Conservation (phyloP, 1,284 basidiomycete genomes). For the Sutorius eximius region DNA sequence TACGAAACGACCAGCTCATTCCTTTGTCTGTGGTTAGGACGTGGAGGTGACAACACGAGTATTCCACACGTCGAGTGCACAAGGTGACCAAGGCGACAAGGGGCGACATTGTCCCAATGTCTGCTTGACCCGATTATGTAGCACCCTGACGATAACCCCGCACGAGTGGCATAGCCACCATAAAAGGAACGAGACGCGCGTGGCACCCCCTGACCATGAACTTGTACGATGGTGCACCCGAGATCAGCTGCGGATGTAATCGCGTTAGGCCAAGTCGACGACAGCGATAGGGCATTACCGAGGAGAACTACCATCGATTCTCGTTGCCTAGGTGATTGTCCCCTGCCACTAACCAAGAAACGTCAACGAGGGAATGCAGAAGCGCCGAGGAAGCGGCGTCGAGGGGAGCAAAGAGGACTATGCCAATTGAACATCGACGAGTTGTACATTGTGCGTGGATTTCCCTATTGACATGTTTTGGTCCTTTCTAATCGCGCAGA, state of each 20-base stretch:
- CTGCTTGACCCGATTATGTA: constrained; percentile 28
- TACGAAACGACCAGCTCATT: not conserved
- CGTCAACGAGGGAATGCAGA: constrained; percentile 1
- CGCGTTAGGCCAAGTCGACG: not conserved
- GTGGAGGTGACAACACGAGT: constrained; percentile 71
- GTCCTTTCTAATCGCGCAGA: not conserved
- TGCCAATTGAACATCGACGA: constrained; percentile 18
- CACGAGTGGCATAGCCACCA: constrained; percentile 48
- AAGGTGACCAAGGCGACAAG: constrained; percentile 37
- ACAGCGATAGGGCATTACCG: not conserved
- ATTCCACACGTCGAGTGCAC: constrained; percentile 62
- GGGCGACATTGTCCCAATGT: not conserved
- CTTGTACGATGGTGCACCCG: constrained; percentile 12
- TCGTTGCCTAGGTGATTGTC: not conserved
- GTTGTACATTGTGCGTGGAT: constrained; percentile 12
- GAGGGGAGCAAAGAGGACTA: constrained; percentile 6
- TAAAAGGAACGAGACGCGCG: constrained; percentile 16
- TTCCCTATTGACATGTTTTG: not conserved
- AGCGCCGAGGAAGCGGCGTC: constrained; percentile 15
- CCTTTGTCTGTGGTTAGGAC: constrained; percentile 62
- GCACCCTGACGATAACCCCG: constrained; percentile 54
- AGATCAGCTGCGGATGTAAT: not conserved
- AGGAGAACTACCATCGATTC: not conserved
- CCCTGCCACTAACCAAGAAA: constrained; percentile 1
- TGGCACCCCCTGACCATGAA: constrained; percentile 17